phyloP scores from a whole-genome alignment of 495 filamentous ascomycete species.

The Chaetomium tenue region DNA sequence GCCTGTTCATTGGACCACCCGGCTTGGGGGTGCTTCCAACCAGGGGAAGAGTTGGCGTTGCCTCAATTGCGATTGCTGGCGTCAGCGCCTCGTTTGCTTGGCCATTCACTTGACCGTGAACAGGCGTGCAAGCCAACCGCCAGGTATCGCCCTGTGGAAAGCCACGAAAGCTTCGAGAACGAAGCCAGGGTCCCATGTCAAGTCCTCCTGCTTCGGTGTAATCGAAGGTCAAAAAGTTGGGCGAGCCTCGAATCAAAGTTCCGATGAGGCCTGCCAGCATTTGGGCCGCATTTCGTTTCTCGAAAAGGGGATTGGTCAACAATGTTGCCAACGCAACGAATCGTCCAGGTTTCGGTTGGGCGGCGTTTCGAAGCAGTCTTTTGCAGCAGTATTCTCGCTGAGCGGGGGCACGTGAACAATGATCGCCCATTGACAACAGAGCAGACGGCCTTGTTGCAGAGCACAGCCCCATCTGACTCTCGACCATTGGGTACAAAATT shows the following conservation, averaged over 20 bases:
- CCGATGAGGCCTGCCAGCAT: background rate
- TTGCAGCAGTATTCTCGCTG: slow-evolving; percentile 1
- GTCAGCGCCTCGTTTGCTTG: slow-evolving; percentile 9
- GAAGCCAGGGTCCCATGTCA: background rate
- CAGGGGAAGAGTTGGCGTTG: background rate
- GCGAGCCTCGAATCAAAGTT: background rate
- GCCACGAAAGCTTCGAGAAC: background rate
- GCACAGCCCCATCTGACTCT: slow-evolving; percentile 10
- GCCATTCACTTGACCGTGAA: background rate
- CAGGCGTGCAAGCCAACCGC: background rate
- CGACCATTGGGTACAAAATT: background rate
- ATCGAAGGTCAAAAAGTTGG: background rate
- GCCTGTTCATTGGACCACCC: background rate
- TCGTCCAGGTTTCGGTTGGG: background rate
- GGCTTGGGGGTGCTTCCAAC: background rate
- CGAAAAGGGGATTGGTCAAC: slow-evolving; percentile 4
- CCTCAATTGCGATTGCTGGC: background rate
- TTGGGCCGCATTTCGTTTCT: background rate
- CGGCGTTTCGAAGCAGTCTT: background rate
- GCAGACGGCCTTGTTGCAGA: background rate
- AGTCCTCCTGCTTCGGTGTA: background rate
- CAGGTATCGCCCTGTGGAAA: background rate
- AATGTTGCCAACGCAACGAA: slow-evolving; percentile 13
- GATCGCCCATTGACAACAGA: background rate
- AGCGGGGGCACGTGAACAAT: slow-evolving; percentile 13